phyloP scores from a whole-genome alignment of 768 basidiomycete genomes.

The Mycena crocata region DNA sequence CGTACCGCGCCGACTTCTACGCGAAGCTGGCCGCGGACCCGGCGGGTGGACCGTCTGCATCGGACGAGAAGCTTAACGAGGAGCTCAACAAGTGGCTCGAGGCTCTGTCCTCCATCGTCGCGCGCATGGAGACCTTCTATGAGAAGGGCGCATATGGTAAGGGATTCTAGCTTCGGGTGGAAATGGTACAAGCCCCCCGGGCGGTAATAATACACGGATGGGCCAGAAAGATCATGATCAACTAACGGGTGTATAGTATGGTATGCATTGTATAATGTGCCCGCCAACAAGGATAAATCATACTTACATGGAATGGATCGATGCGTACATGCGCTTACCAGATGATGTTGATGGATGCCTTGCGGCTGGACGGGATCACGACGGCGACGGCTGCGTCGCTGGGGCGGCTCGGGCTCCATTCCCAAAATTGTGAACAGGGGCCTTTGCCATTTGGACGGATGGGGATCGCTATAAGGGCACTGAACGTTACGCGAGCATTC shows the following conservation, averaged over 20 bases:
- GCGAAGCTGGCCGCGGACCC: slow-evolving; percentile 72
- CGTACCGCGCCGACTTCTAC: slow-evolving; percentile 77
- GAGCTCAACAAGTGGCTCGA: slow-evolving; percentile 76
- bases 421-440: not conserved
- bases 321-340: no score
- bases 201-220: not conserved
- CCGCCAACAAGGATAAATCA: no score
- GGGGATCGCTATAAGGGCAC: no score
- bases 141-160: slow-evolving; percentile 68
- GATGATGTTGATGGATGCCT: no score
- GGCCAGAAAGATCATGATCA: not conserved
- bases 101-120: slow-evolving; percentile 67
- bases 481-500: not conserved
- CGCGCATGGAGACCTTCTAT: slow-evolving; percentile 69
- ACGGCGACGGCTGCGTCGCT: slow-evolving; percentile 13
- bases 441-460: not conserved
- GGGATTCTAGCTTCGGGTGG: slow-evolving; percentile 63
- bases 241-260: slow-evolving; percentile 8
- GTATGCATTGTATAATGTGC: slow-evolving; percentile 20
- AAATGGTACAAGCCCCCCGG: slow-evolving; percentile 63
- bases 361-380: slow-evolving; percentile 4
- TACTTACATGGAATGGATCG: no score
- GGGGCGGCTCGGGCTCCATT: not conserved
- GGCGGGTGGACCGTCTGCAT: slow-evolving; percentile 57
- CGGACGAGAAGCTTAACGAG: slow-evolving; percentile 63